A percentile compares a stretch with the other conserved stretches of the same genome.
Conservation (phyloP, 768 basidiomycete species). For the Lentinula boryana region DNA sequence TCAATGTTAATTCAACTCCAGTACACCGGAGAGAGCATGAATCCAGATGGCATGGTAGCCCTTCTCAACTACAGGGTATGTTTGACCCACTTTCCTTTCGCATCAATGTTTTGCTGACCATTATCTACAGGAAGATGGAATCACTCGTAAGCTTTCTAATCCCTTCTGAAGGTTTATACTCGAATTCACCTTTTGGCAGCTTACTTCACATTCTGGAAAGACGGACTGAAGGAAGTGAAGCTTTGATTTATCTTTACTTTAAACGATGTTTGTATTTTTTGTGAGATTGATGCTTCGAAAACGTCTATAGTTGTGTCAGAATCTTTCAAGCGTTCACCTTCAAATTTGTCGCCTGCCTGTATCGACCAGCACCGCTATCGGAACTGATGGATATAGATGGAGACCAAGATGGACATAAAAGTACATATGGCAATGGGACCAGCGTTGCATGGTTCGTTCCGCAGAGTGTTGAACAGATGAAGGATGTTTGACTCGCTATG, state of each 20-base stretch:
- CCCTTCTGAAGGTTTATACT: background rate
- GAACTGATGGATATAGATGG: too few species aligned
- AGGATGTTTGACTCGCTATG: background rate
- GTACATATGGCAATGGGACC: too few species aligned
- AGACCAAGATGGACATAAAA: too few species aligned
- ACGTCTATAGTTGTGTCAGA: background rate
- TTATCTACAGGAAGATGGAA: constrained; percentile 57
- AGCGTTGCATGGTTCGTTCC: too few species aligned
- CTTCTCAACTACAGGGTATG: constrained; percentile 89
- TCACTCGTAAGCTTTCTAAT: constrained; percentile 57
- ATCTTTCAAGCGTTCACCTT: background rate
- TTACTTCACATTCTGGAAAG: constrained; percentile 94
- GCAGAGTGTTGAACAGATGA: background rate
- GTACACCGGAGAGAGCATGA: constrained; percentile 72
- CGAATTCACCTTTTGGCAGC: constrained; percentile 34
- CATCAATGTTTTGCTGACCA: constrained; percentile 6
- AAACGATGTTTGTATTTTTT: background rate
- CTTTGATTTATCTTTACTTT: constrained; percentile 21
- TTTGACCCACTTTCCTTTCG: background rate
- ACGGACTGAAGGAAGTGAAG: constrained; percentile 82
- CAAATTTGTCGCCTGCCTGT: too few species aligned
- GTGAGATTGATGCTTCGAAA: background rate
- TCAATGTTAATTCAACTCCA: constrained; percentile 16
- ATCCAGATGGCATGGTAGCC: constrained; percentile 90
- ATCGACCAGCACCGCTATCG: too few species aligned